Evolutionary conservation across 225 moss, liverwort and hornwort genomes (phyloP).

Genomic region (Thuidium tamariscinum): DNA sequence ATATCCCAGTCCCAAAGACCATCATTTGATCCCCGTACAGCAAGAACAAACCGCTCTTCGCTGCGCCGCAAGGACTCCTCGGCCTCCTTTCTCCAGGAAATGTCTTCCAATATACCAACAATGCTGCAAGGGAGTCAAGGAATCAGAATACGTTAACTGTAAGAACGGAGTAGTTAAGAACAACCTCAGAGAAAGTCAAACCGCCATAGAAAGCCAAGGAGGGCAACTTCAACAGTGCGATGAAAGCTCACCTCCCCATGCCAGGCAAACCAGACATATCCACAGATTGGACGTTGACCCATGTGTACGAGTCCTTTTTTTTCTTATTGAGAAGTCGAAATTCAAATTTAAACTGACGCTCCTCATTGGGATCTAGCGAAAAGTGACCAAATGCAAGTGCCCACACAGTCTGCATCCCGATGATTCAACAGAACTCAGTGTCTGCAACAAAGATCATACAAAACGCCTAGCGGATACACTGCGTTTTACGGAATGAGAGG

Average conservation of each 20-base stretch:
- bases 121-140: not conserved
- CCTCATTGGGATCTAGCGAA: not conserved
- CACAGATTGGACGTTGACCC: constrained; percentile 42
- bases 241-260: constrained; percentile 22
- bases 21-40: constrained; percentile 36
- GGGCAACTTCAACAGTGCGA: not conserved
- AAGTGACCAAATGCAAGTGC: constrained; percentile 34
- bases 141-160: not conserved
- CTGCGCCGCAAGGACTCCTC: constrained; percentile 29
- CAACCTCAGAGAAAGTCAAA: not conserved
- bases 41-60: constrained; percentile 37
- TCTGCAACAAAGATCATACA: not conserved
- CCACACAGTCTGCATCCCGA: constrained; percentile 28
- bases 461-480: not conserved
- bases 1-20: constrained; percentile 50
- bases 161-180: not conserved
- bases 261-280: constrained; percentile 33
- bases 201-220: not conserved
- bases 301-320: constrained; percentile 17
- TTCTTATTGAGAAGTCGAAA: constrained; percentile 32
- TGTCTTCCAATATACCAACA: constrained; percentile 44
- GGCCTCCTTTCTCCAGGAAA: constrained; percentile 40
- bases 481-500: not conserved
- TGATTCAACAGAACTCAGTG: not conserved
- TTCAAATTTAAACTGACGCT: constrained; percentile 12